phyloP scores from a whole-genome alignment of 2,329 filamentous ascomycete species.

The Escovopsis weberi region DNA sequence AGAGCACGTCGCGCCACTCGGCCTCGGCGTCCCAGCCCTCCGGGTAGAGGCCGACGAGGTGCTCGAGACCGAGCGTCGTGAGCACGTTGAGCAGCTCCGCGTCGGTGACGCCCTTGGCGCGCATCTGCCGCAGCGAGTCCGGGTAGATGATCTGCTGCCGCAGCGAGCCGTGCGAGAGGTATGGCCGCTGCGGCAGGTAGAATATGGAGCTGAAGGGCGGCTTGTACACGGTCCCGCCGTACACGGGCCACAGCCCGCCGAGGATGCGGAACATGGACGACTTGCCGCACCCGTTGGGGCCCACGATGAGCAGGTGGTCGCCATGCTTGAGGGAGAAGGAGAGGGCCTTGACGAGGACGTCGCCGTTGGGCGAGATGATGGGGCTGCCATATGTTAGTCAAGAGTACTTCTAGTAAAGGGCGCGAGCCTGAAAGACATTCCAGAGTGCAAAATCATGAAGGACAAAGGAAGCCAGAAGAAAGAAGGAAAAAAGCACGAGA shows the following conservation, averaged over 20 bases:
- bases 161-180: conserved; percentile 80
- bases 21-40: conserved; percentile 84
- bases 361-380: conserved; percentile 93
- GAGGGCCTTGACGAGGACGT: conserved; percentile 72
- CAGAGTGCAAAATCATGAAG: too few relatives aligned
- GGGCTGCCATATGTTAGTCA: conserved; percentile 31
- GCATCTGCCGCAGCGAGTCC: conserved; percentile 77
- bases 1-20: conserved; percentile 91
- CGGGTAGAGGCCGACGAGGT: conserved; percentile 62
- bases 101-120: conserved; percentile 69
- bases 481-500: too few relatives aligned
- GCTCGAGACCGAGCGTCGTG: conserved; percentile 65
- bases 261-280: conserved; percentile 92
- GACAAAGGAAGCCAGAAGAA: not conserved
- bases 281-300: conserved; percentile 94
- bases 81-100: conserved; percentile 66
- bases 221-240: conserved; percentile 85
- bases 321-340: conserved; percentile 78
- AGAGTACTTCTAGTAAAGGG: too few relatives aligned
- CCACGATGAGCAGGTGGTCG: conserved; percentile 86
- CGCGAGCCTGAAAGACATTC: too few relatives aligned
- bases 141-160: conserved; percentile 96
- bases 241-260: conserved; percentile 93
- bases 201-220: conserved; percentile 89
- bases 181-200: conserved; percentile 93